Evolutionary conservation across 768 basidiomycete genomes (phyloP), one percentile per base, ranked within the genome.

Genomic region (Rhodosporidiobolus sp.): DNA sequence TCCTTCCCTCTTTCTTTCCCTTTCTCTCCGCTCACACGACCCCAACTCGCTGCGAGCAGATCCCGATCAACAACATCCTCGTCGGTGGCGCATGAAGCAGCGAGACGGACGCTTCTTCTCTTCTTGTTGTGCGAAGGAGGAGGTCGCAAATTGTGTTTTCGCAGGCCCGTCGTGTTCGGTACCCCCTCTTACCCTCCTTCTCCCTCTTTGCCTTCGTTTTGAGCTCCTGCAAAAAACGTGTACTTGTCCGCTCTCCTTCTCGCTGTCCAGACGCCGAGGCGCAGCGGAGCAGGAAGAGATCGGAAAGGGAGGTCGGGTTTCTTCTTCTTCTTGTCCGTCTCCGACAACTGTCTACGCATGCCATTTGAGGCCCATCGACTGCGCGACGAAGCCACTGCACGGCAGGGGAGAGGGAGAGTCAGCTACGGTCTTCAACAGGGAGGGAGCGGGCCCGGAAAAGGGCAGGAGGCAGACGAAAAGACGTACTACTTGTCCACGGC

Each of bases 401-500:
- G 45, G 38, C n/a, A 24, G 22, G 3, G 48, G 2, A 70, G 16
- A 30, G 4, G 0, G 38, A 11, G n/a, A 45, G 54, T 60, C 35
- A 57, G 49, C 28, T 11, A 19, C 17, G 7, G 38, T 43, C 7
- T 43, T 43, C 38, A 14, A 43, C 14, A 43, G 38, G 38, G 38
- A 43, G 38, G 38, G 14, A 43, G 38, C 7, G 38, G 8, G n/a
- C 5, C 17, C 45, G 22, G 17, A 45, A n/a, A 4, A 34, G 54
- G 20, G 9, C 22, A 7, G 11, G 6, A 45, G 9, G 10, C 30
- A 30, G 24, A 2, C 9, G n/a, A 11, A 26, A 26, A 14, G 43
- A 63, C 68, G 35, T 22, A 74, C 69, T 87, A 90, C 80, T 88
- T 89, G 77, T 90, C 91, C 2, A 88, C 87, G 7, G 87, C 85